Conservation (phyloP, 208 protist genomes). For the Porcisia deanei region DNA sequence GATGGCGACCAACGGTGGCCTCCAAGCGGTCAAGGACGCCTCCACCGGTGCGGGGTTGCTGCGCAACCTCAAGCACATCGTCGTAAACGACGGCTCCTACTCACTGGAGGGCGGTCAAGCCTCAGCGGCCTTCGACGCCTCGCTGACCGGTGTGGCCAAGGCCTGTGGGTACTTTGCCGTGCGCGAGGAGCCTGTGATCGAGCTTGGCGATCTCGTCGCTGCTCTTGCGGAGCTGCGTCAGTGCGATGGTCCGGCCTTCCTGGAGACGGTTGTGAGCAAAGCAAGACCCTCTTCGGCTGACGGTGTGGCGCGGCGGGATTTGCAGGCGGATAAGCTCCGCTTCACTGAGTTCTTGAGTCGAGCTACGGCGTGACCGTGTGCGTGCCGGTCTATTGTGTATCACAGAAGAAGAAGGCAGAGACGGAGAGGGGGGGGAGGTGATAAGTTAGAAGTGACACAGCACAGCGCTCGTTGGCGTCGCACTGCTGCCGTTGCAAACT, state of each 20-base stretch:
- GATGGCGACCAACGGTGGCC: constrained; percentile 47
- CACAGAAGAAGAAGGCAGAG: neutral
- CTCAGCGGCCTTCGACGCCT: constrained; percentile 63
- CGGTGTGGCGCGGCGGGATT: constrained; percentile 3
- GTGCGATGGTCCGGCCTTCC: constrained; percentile 67
- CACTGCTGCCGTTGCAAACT: neutral
- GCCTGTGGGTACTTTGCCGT: constrained; percentile 74
- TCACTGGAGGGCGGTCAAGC: constrained; percentile 76
- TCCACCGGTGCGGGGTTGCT: constrained; percentile 33
- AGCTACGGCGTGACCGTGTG: neutral
- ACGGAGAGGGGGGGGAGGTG: neutral
- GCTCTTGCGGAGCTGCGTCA: constrained; percentile 57
- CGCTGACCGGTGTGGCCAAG: constrained; percentile 76
- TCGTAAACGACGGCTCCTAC: constrained; percentile 89
- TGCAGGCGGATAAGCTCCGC: constrained; percentile 20
- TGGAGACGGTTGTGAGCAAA: constrained; percentile 78
- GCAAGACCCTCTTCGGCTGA: constrained; percentile 10
- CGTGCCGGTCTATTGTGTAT: neutral
- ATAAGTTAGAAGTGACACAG: neutral
- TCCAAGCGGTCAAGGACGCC: constrained; percentile 27
- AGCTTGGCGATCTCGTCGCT: constrained; percentile 59
- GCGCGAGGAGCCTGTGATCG: constrained; percentile 57
- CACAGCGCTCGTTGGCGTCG: neutral
- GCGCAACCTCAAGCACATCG: constrained; percentile 82
- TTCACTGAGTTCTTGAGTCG: constrained; percentile 29